Evolutionary conservation across 108 stramenopile genomes (phyloP).

Genomic region (Discostella stelligeroides): DNA sequence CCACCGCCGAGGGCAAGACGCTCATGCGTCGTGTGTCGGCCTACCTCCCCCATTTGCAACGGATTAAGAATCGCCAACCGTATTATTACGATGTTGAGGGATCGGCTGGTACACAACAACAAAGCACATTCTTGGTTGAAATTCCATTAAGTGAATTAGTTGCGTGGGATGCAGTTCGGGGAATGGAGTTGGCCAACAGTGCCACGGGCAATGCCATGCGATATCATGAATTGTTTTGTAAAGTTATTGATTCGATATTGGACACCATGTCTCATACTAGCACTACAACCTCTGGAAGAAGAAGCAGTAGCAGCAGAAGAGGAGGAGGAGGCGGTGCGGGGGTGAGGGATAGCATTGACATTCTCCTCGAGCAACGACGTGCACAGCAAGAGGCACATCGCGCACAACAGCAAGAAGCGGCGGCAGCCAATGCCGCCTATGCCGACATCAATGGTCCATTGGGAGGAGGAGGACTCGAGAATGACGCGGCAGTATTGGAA

Average conservation of each 20-base stretch:
- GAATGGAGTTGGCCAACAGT: slow-evolving; percentile 65
- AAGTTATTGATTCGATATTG: slow-evolving; percentile 67
- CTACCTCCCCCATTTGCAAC: slow-evolving; percentile 72
- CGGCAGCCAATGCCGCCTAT: slow-evolving; percentile 13
- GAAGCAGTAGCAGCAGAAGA: neutral
- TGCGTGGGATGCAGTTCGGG: slow-evolving; percentile 66
- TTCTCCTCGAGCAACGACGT: slow-evolving; percentile 78
- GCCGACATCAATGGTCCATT: slow-evolving; percentile 50
- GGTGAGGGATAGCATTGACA: slow-evolving; percentile 72
- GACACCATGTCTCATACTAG: slow-evolving; percentile 37
- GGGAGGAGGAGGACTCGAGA: slow-evolving; percentile 54
- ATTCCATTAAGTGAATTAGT: slow-evolving; percentile 73
- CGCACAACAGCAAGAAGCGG: slow-evolving; percentile 42
- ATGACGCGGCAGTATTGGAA: slow-evolving; percentile 50
- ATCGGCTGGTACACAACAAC: neutral
- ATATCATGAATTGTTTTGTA: slow-evolving; percentile 74
- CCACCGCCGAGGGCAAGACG: slow-evolving; percentile 50
- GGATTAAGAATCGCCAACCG: slow-evolving; percentile 68
- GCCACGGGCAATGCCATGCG: slow-evolving; percentile 72
- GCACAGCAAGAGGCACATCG: slow-evolving; percentile 59
- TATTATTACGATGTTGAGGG: slow-evolving; percentile 40
- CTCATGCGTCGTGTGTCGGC: slow-evolving; percentile 63
- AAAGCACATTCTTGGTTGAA: slow-evolving; percentile 71
- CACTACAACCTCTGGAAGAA: too few relatives aligned
- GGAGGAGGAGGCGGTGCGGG: slow-evolving; percentile 3